These are phyloP conservation scores for Musa itinerans DNA, from an alignment of 176 grass and related monocot genomes.

Conservation along the genomic window DNA sequence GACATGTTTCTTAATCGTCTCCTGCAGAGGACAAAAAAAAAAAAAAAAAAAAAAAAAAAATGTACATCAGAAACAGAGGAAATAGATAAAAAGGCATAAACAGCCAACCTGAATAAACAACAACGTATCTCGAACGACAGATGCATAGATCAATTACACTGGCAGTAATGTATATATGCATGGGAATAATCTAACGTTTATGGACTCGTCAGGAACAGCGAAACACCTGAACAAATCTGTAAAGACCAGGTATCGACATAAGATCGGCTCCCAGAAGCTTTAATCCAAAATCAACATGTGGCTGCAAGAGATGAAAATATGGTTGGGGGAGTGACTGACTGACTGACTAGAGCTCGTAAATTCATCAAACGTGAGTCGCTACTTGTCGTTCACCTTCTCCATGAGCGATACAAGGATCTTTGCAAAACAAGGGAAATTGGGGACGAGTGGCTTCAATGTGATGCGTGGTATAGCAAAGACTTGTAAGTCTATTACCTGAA, in stretches of 20 bases:
- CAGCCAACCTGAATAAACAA: too few species aligned
- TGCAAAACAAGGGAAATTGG: conserved; percentile 79
- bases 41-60: too few species aligned
- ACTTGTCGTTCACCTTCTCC: conserved; percentile 52
- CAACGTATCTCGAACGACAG: neutral
- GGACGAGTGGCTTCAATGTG: conserved; percentile 69
- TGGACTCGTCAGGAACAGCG: neutral
- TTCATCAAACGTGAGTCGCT: neutral
- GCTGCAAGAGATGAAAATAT: conserved; percentile 32
- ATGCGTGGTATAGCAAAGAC: conserved; percentile 77
- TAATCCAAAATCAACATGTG: conserved; percentile 82
- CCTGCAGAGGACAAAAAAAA: conserved; percentile 44
- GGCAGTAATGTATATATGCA: too few species aligned
- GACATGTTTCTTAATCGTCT: conserved; percentile 75
- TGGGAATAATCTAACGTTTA: too few species aligned
- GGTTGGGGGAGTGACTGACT: too few species aligned
- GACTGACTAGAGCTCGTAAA: neutral
- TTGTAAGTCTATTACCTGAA: conserved; percentile 71
- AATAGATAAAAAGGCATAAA: neutral
- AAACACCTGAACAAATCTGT: conserved; percentile 75
- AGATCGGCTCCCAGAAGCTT: conserved; percentile 72
- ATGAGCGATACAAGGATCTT: conserved; percentile 75
- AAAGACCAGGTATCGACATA: conserved; percentile 76
- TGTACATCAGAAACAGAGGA: neutral
- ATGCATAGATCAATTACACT: neutral